Conservation (phyloP, 148 eudicot species). For the Cornus kousa region DNA sequence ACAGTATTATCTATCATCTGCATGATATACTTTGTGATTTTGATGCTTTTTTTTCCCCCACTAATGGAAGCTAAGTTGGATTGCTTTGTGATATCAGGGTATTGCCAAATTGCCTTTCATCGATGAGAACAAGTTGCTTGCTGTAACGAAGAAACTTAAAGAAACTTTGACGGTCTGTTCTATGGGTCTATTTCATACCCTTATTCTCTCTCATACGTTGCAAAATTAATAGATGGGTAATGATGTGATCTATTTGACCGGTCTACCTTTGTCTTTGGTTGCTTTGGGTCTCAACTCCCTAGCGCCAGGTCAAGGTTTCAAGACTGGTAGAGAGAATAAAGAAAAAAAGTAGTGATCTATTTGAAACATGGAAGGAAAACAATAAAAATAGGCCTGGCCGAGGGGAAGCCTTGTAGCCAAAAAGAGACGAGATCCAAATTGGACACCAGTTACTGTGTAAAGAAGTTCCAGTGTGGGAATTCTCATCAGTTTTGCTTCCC, state of each 20-base stretch:
- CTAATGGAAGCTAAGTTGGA: background rate
- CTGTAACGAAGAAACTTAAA: slow-evolving; percentile 84
- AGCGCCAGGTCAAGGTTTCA: too few species aligned
- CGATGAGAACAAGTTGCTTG: slow-evolving; percentile 78
- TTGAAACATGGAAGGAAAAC: background rate
- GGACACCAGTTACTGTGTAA: background rate
- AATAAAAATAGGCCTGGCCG: background rate
- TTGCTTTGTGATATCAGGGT: slow-evolving; percentile 50
- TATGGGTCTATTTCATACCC: slow-evolving; percentile 1
- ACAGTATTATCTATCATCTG: slow-evolving; percentile 11
- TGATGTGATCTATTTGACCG: background rate
- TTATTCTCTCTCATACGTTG: background rate
- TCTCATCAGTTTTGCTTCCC: background rate
- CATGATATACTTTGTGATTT: background rate
- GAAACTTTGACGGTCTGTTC: slow-evolving; percentile 74
- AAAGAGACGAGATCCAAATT: background rate
- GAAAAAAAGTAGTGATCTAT: background rate
- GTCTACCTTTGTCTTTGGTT: too few species aligned
- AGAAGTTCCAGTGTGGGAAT: too few species aligned
- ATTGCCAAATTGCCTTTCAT: slow-evolving; percentile 94
- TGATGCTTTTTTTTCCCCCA: background rate
- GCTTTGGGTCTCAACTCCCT: too few species aligned
- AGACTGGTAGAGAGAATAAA: too few species aligned
- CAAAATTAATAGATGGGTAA: background rate
- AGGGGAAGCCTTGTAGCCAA: background rate